phyloP scores from a whole-genome alignment of 1,139 yeast species.

The Tardiomyces blankii region DNA sequence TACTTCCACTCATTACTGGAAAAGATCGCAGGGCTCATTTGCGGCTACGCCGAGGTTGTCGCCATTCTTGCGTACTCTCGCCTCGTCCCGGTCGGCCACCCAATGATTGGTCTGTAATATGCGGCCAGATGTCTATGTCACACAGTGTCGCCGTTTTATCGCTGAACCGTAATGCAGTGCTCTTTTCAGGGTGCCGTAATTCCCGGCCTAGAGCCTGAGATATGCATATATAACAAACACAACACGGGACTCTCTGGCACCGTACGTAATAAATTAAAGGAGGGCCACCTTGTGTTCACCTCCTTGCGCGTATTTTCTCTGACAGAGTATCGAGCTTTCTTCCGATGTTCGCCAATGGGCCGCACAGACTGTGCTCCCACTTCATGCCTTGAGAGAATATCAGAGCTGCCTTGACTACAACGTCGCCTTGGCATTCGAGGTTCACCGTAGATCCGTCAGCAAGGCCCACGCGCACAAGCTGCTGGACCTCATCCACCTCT shows the following conservation, averaged over 20 bases:
- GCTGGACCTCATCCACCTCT: constrained; percentile 7
- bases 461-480: background rate
- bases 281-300: no score
- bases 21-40: constrained; percentile 52
- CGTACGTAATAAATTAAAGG: no score
- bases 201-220: no score
- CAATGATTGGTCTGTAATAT: constrained; percentile 5
- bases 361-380: background rate
- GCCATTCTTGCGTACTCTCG: constrained; percentile 27
- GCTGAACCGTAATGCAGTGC: no score
- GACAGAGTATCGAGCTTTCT: background rate
- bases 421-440: background rate
- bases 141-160: background rate
- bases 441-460: background rate
- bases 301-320: no score
- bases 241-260: no score
- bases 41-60: constrained; percentile 42
- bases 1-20: constrained; percentile 70
- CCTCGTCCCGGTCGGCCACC: constrained; percentile 3
- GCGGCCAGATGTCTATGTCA: no score
- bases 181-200: no score
- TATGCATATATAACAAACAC: background rate
- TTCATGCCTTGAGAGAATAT: background rate
- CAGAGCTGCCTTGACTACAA: background rate
- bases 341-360: background rate